Percentiles rank a stretch among this genome's conserved stretches.
phyloP scores from a whole-genome alignment of 345 rosid species.

The Triadica sebifera region DNA sequence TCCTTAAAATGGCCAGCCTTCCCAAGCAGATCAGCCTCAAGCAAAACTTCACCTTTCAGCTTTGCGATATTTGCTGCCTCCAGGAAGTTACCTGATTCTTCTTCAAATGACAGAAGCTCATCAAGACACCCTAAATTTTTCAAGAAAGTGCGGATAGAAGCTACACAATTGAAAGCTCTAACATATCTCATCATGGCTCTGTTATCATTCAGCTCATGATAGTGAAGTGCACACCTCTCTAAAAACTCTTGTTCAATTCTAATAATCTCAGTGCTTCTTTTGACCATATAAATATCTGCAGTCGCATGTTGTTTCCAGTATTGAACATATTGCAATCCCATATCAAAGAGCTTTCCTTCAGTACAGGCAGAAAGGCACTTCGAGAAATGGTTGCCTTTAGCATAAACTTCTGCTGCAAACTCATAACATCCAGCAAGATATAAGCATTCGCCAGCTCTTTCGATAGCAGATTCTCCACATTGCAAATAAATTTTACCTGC shows the following conservation, averaged over 20 bases:
- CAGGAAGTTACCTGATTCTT: conserved; percentile 20
- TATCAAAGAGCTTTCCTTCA: conserved; percentile 40
- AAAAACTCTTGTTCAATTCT: conserved; percentile 36
- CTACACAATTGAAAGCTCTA: conserved; percentile 15
- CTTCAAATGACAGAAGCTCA: conserved; percentile 32
- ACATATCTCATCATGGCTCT: conserved; percentile 32
- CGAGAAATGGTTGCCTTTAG: conserved; percentile 29
- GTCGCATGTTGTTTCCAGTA: conserved; percentile 32
- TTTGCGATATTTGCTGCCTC: conserved; percentile 32
- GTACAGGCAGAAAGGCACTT: conserved; percentile 38
- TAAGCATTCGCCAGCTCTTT: conserved; percentile 50
- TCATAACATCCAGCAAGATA: conserved; percentile 29
- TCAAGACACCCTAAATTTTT: conserved; percentile 14
- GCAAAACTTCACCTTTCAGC: conserved; percentile 37
- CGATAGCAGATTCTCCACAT: conserved; percentile 34
- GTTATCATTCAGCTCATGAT: not conserved
- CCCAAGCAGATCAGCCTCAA: conserved; percentile 36
- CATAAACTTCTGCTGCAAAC: conserved; percentile 43
- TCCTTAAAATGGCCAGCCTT: conserved; percentile 33
- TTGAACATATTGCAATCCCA: conserved; percentile 37
- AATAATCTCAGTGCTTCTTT: conserved; percentile 22
- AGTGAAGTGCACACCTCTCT: conserved; percentile 41
- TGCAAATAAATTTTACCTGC: conserved; percentile 43
- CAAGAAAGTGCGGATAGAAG: conserved; percentile 17
- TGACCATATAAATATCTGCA: conserved; percentile 11